Evolutionary conservation across 495 filamentous ascomycete genomes (phyloP), one percentile per base, ranked within the genome.

Genomic region (Talaromyces nanjingensis): DNA sequence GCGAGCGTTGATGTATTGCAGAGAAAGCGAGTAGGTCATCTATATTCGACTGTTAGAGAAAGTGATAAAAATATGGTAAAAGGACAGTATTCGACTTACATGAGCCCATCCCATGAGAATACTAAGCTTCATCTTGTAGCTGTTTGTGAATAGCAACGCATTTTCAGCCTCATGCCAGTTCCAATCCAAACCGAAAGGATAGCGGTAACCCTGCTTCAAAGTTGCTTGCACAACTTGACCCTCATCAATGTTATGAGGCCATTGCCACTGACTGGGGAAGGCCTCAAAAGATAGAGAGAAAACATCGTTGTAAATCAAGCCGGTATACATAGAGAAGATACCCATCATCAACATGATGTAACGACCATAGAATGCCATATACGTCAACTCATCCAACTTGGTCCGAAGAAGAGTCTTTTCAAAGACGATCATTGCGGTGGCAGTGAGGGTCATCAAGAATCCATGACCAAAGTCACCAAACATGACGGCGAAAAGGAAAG

Each of bases 311-410:
- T 99, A 99, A 68, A 99, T 91, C 24, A 97, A 81, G 69, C 94
- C 94, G 37, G 94, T 99, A 70, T 93, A 99, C 69, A 99, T 89
- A 31, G 94, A 97, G 81, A 96, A 98, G 29, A 92, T 73, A 68
- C 93, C 92, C 93, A 99, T 98, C 84, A 98, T 88, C 59, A 99
- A 74, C 84, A 96, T 96, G 70, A 99, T 97, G 73, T 98, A 99
- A 63, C 94, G 89, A 66, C 94, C 94, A 68, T 96, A 99, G 80
- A 96, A 99, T 47, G 93, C 92, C 94, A 99, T 99, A 68, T 88
- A 89, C 68, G 96, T 94, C 34, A 98, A 80, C 74, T 99, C 94
- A 70, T 96, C 93, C 14, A 92, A 84, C 71, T 98, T 96, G 69
- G 91, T 89, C 69, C 91, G 91, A 16, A 68, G 70, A 52, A 98